Base-by-base conservation (phyloP, 768 basidiomycete species). In the Leccinum rimulosum region DNA sequence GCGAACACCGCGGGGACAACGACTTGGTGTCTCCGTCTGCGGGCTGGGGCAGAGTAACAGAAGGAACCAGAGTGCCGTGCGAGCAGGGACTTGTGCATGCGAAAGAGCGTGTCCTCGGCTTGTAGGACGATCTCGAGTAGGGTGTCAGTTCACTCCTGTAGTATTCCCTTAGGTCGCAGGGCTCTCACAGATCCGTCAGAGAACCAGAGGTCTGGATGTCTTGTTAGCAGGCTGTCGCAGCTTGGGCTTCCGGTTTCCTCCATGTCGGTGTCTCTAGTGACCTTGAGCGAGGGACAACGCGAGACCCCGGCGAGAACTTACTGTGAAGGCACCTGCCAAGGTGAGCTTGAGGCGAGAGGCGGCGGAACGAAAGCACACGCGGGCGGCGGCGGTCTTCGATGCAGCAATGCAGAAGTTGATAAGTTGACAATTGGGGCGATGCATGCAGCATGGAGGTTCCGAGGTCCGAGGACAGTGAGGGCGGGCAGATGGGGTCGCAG, bases 31-130 rank as follows among this genome's bases (percentile, higher is more conserved):
- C 64, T 33, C 57, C 55, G 36, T 73, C 66, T 3, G 8, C 8
- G 30, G 86, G 84, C 60, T 87, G 87, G 22, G 88, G 86, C 2
- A 90, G 73, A 5, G 85, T 79, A 91, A 87, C 78, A 91, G 78
- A 91, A 91, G 66, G 85, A 83, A 17, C 78, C 70, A 1, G 87
- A 89, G 68, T 87, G 88, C 12, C 88, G 82, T 36, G 86, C 79
- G 5, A 91, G 78, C 62, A 86, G 78, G 10, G 88, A 90, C 66
- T 84, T 86, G 69, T 91, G 89, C 0, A 91, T 88, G 40, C 84
- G 81, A 73, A 91, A 92, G 22, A 89, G 74, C 6, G 79, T 84
- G 59, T 77, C 70, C 61, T 88, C 83, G 1, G 87, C 88, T 58
- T 82, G 79, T 51, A 87, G 84, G 53, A 92, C 79, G 10, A 92